phyloP scores from a whole-genome alignment of 768 basidiomycete genomes.

The Kwoniella sp. region DNA sequence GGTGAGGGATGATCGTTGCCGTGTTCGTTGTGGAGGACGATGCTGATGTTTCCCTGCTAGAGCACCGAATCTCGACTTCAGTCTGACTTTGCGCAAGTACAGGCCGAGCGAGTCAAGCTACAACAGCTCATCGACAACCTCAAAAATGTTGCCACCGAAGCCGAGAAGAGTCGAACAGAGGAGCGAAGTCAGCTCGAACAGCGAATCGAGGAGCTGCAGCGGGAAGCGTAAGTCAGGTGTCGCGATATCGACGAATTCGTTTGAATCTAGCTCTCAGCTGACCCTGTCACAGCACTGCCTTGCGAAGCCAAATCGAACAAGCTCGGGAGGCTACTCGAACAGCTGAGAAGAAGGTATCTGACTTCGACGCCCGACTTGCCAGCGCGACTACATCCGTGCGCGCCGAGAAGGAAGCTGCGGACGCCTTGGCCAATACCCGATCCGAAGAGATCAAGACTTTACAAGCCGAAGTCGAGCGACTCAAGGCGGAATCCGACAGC shows the following conservation, averaged over 20 bases:
- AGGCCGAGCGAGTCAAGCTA: slow-evolving; percentile 78
- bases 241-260: neutral
- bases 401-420: slow-evolving; percentile 42
- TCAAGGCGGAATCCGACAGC: slow-evolving; percentile 31
- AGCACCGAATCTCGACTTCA: slow-evolving; percentile 76
- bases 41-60: slow-evolving; percentile 56
- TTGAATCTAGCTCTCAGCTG: slow-evolving; percentile 4
- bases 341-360: slow-evolving; percentile 31
- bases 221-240: slow-evolving; percentile 67
- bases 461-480: slow-evolving; percentile 26
- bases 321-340: slow-evolving; percentile 38
- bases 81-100: slow-evolving; percentile 78
- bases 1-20: slow-evolving; percentile 58
- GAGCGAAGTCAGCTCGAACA: slow-evolving; percentile 78
- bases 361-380: slow-evolving; percentile 40
- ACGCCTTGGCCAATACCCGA: slow-evolving; percentile 38
- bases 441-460: slow-evolving; percentile 34
- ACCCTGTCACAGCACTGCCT: slow-evolving; percentile 34
- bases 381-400: slow-evolving; percentile 35
- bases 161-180: slow-evolving; percentile 79
- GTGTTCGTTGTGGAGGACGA: slow-evolving; percentile 26
- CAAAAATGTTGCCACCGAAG: slow-evolving; percentile 85
- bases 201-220: slow-evolving; percentile 74
- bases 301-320: slow-evolving; percentile 42
- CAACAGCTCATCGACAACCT: slow-evolving; percentile 86